Percentiles rank a stretch among this genome's conserved stretches.
phyloP scores from a whole-genome alignment of 2,329 filamentous ascomycete species.

The Arthrobotrys conoides region DNA sequence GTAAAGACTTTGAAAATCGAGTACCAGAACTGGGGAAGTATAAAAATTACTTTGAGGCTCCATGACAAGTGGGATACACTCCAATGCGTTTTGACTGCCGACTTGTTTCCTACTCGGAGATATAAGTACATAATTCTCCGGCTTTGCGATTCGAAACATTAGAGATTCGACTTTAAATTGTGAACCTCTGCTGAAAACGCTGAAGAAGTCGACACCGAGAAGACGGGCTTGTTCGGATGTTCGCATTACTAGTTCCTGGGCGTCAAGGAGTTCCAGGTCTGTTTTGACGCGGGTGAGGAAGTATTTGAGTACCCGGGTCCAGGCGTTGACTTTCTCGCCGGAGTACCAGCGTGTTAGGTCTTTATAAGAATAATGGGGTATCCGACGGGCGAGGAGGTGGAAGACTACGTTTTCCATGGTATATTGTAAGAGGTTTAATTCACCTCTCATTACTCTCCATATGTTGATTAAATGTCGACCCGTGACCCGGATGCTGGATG shows the following conservation, averaged over 20 bases:
- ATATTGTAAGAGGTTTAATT: slow-evolving; percentile 91
- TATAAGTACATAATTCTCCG: slow-evolving; percentile 90
- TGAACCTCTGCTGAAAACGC: slow-evolving; percentile 92
- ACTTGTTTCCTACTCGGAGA: slow-evolving; percentile 94
- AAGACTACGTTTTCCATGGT: slow-evolving; percentile 97
- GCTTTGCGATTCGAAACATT: slow-evolving; percentile 98
- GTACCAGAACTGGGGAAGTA: slow-evolving; percentile 85
- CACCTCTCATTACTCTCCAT: slow-evolving; percentile 95
- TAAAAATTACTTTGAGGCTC: slow-evolving; percentile 97
- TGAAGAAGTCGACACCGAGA: slow-evolving; percentile 95
- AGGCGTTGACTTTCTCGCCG: slow-evolving; percentile 76
- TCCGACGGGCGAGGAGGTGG: slow-evolving; percentile 82
- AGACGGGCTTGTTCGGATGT: slow-evolving; percentile 95
- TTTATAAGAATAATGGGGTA: slow-evolving; percentile 87
- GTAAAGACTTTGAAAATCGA: slow-evolving; percentile 97
- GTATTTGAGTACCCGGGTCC: slow-evolving; percentile 83
- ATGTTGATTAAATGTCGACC: slow-evolving; percentile 97
- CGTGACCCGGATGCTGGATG: slow-evolving; percentile 91
- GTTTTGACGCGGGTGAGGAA: slow-evolving; percentile 82
- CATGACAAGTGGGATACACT: slow-evolving; percentile 96
- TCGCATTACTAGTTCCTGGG: slow-evolving; percentile 87
- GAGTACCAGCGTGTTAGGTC: slow-evolving; percentile 87
- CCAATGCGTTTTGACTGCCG: slow-evolving; percentile 85
- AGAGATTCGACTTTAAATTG: slow-evolving; percentile 99
- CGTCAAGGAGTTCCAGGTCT: slow-evolving; percentile 90